These are phyloP conservation scores for Sporisorium iseilematis-ciliati DNA, from an alignment of 1,284 basidiomycete species.

Conservation along the genomic window DNA sequence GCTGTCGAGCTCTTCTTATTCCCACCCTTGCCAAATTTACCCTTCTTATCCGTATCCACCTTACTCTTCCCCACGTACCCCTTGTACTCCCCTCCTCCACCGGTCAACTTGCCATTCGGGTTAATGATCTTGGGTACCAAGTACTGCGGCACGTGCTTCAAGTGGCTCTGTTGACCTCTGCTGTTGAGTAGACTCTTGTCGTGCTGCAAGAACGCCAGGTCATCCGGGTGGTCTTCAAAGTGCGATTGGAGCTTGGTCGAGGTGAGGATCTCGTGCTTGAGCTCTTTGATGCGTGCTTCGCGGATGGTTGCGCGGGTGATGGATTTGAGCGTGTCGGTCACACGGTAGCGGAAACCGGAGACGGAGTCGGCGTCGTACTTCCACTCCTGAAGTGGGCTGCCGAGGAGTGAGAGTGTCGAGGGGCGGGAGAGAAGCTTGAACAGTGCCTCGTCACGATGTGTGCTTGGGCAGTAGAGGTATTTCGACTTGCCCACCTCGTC, in stretches of 20 bases:
- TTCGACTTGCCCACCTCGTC: slow-evolving; percentile 78
- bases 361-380: slow-evolving; percentile 79
- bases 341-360: slow-evolving; percentile 97
- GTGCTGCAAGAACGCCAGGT: slow-evolving; percentile 91
- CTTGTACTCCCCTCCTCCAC: slow-evolving; percentile 8
- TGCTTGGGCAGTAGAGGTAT: slow-evolving; percentile 73
- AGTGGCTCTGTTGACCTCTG: slow-evolving; percentile 81
- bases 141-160: slow-evolving; percentile 96
- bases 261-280: slow-evolving; percentile 93
- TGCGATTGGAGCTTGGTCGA: slow-evolving; percentile 96
- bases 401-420: slow-evolving; percentile 17
- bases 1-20: slow-evolving; percentile 19
- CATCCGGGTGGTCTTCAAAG: slow-evolving; percentile 96
- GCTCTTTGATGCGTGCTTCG: slow-evolving; percentile 92
- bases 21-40: slow-evolving; percentile 7
- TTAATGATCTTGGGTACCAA: slow-evolving; percentile 84
- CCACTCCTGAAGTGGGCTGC: slow-evolving; percentile 86
- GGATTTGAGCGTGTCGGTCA: slow-evolving; percentile 92
- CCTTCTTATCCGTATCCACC: slow-evolving; percentile 13
- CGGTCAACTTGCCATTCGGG: slow-evolving; percentile 17
- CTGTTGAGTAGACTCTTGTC: slow-evolving; percentile 92
- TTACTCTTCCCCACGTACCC: slow-evolving; percentile 45
- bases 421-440: slow-evolving; percentile 72
- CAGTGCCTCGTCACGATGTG: slow-evolving; percentile 81
- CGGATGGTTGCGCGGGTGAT: slow-evolving; percentile 88